phyloP scores from a whole-genome alignment of 257 asterid genomes.

The Anisodus tanguticus region DNA sequence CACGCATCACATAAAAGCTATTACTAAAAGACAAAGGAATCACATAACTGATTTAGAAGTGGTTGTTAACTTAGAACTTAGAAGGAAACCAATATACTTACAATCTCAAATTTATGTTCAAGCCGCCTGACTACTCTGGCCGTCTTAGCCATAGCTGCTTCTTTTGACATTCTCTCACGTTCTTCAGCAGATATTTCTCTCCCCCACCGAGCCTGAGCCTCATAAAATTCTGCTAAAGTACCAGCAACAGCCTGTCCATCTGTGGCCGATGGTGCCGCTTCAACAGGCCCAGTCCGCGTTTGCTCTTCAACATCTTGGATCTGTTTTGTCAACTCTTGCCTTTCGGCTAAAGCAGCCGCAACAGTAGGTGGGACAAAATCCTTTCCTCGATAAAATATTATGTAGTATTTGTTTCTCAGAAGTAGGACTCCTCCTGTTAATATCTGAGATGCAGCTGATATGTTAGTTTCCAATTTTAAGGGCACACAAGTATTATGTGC shows the following conservation, averaged over 20 bases:
- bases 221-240: constrained; percentile 92
- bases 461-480: not conserved
- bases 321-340: constrained; percentile 84
- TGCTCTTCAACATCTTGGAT: constrained; percentile 87
- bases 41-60: not conserved
- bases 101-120: constrained; percentile 84
- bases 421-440: constrained; percentile 93
- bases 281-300: constrained; percentile 42
- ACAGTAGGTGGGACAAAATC: constrained; percentile 91
- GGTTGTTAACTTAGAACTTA: not conserved
- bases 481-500: not conserved
- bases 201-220: constrained; percentile 95
- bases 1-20: constrained; percentile 32
- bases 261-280: constrained; percentile 1
- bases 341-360: constrained; percentile 78
- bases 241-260: constrained; percentile 65
- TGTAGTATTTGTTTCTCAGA: constrained; percentile 91
- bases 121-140: constrained; percentile 73
- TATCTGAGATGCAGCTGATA: constrained; percentile 44
- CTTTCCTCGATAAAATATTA: constrained; percentile 93
- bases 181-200: constrained; percentile 72
- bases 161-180: constrained; percentile 71
- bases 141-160: constrained; percentile 70
- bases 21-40: not conserved
- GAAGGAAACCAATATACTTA: constrained; percentile 51